Percentiles rank a stretch among this genome's conserved stretches.
Evolutionary conservation across 2,329 filamentous ascomycete genomes (phyloP).

Genomic region (Chaetomiaceae sp.): DNA sequence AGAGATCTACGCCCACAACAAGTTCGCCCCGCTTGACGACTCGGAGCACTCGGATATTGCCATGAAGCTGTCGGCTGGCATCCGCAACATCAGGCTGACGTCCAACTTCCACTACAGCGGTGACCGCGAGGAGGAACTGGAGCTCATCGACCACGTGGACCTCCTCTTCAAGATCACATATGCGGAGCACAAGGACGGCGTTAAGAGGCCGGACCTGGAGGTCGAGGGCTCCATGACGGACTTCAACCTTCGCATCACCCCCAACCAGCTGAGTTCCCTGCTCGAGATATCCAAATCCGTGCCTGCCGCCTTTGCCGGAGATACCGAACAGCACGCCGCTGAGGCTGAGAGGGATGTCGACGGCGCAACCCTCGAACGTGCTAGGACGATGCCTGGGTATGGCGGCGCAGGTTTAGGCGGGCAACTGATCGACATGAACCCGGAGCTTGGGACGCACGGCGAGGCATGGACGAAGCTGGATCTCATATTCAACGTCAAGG

Average conservation of each 20-base stretch:
- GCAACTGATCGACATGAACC: conserved; percentile 50
- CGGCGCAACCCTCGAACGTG: conserved; percentile 44
- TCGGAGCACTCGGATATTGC: conserved; percentile 65
- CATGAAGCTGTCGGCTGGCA: conserved; percentile 85
- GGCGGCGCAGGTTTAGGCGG: conserved; percentile 32
- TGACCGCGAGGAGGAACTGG: conserved; percentile 71
- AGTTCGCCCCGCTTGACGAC: conserved; percentile 79
- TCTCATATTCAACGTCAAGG: conserved; percentile 81
- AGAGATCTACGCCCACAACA: conserved; percentile 95
- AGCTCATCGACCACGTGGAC: conserved; percentile 96
- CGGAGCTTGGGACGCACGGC: conserved; percentile 62
- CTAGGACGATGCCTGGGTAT: conserved; percentile 38
- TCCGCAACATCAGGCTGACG: conserved; percentile 85
- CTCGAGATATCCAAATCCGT: conserved; percentile 83
- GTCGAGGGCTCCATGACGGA: conserved; percentile 90
- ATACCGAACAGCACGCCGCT: conserved; percentile 63
- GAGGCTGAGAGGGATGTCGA: conserved; percentile 71
- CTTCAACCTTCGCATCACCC: conserved; percentile 82
- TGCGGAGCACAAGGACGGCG: conserved; percentile 72
- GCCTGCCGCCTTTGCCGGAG: conserved; percentile 76
- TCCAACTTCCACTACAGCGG: conserved; percentile 79
- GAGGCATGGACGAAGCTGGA: conserved; percentile 91
- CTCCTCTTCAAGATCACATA: conserved; percentile 89
- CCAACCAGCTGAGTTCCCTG: conserved; percentile 84
- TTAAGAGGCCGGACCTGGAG: conserved; percentile 82